phyloP scores from a whole-genome alignment of 129 eudicot species.

The Flaveria sonorensis region DNA sequence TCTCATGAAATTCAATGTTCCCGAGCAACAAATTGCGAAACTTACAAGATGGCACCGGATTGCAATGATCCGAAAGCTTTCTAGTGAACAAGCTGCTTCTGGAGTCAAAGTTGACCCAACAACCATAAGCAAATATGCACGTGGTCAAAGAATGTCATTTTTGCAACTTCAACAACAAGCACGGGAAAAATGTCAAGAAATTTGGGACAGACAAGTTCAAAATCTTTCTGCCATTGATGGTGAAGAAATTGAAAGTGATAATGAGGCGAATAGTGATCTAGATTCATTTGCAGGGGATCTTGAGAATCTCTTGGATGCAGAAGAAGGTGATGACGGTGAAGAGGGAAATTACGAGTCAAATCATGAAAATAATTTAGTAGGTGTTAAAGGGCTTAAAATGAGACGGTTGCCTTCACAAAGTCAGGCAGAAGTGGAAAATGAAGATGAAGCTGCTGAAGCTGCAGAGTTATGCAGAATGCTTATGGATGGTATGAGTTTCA shows the following conservation, averaged over 20 bases:
- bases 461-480: constrained; percentile 94
- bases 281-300: constrained; percentile 98
- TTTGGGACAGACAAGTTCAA: constrained; percentile 93
- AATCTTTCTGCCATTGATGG: constrained; percentile 79
- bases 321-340: constrained; percentile 75
- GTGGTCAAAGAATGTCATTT: constrained; percentile 97
- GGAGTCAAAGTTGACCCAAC: constrained; percentile 92
- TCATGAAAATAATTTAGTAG: constrained; percentile 51
- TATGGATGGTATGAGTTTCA: constrained; percentile 72
- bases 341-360: constrained; percentile 64
- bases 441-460: constrained; percentile 98
- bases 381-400: constrained; percentile 90
- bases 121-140: constrained; percentile 90
- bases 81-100: constrained; percentile 98
- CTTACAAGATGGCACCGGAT: constrained; percentile 94
- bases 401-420: constrained; percentile 82
- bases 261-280: constrained; percentile 87
- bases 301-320: constrained; percentile 93
- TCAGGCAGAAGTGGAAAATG: constrained; percentile 85
- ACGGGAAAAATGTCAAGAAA: constrained; percentile 95
- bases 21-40: constrained; percentile 89
- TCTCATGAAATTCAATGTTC: constrained; percentile 83
- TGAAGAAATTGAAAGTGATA: constrained; percentile 86
- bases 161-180: constrained; percentile 97
- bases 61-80: constrained; percentile 93